Evolutionary conservation across 441 rosid species (phyloP), one percentile per base, ranked within the genome.

Genomic region (Breynia disticha): DNA sequence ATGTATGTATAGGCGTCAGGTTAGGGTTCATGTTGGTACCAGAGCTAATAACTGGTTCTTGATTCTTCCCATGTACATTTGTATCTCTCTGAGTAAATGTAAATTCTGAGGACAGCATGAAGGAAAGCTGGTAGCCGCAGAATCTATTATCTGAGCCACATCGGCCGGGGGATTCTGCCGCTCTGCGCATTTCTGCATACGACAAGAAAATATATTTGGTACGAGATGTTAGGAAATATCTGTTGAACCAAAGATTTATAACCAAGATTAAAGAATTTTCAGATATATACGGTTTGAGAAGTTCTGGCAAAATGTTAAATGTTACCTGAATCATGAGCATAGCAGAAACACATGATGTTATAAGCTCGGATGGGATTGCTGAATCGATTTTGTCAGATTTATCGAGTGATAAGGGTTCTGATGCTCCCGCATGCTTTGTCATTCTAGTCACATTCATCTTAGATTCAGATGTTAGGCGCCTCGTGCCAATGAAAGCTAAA

Each of bases 51-150:
- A 86, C 70, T 95, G 97, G 37, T 86, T 87, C 86, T 86, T 90
- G 72, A 95, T 84, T 64, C 79, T 82, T 52, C 99, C 98, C 99
- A 95, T 87, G 61, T 88, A 86, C 71, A 69, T 84, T 69, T 90
- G 87, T 69, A 95, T 87, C 68, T 95, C 99, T 56, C 83, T 73
- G 64, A 79, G 87, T 49, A 95, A 68, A 0, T 95, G 84, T 63
- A 77, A 67, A 75, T 90, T 95, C 75, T 86, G 88, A 7, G 87
- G 68, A 59, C 89, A 82, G 72, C 75, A 63, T 18, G 99, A 98
- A 47, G 76, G 88, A 83, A 95, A 67, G 73, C 88, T 84, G 46
- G 84, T 72, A 48, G 84, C 76, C 7, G 97, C 97, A 46, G 78
- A 72, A 49, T 90, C 97, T 16, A 95, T 83, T 63, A 87, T 86